Evolutionary conservation across 1,284 basidiomycete genomes (phyloP), one percentile per base, ranked within the genome.

Genomic region (Phaffia rhodozyma): DNA sequence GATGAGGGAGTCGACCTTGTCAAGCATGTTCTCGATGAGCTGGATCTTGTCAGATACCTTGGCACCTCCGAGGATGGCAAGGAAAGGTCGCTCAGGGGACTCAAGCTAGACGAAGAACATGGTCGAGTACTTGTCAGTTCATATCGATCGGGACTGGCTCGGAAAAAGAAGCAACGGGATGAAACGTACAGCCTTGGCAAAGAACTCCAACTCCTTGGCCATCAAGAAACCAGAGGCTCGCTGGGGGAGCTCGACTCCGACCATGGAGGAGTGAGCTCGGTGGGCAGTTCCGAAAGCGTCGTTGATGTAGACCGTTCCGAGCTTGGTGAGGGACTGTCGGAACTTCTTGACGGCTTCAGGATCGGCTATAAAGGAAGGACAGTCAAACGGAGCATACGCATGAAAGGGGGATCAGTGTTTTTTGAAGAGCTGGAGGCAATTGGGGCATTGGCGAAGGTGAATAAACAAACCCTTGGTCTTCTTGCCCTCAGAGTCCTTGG

Each of bases 11-110:
- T 98, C 82, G 77, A 98, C 92, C 84, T 97, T 96, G 81, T 97
- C 93, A 68, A 98, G 83, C 89, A 98, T 89, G 80, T 97, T 97
- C 74, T 98, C 94, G 74, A 98, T 98, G 66, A 98, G 81, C 77
- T 93, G 90, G 72, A 98, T 97, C 81, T 98, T 98, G 79, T 98
- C 94, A 47, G 92, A 94, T 58, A 98, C 91, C 81, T 98, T 98
- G 66, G 94, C 94, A 75, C 94, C 94, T 72, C 96, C 96, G 66
- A 98, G 85, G 75, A 98, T 98, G 64, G 93, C 94, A 65, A 98
- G 83, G 86, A 98, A 98, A 27, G 94, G 94, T 63, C 89, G 81
- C 73, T 96, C 91, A 54, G 94, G 94, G 71, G 81, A 84, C 78
- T 98, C 94, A 58, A 98, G 83, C 32, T 34, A 34, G 32, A 34